Base-by-base conservation (phyloP, 495 filamentous ascomycete genomes). In the Neurospora africana region DNA sequence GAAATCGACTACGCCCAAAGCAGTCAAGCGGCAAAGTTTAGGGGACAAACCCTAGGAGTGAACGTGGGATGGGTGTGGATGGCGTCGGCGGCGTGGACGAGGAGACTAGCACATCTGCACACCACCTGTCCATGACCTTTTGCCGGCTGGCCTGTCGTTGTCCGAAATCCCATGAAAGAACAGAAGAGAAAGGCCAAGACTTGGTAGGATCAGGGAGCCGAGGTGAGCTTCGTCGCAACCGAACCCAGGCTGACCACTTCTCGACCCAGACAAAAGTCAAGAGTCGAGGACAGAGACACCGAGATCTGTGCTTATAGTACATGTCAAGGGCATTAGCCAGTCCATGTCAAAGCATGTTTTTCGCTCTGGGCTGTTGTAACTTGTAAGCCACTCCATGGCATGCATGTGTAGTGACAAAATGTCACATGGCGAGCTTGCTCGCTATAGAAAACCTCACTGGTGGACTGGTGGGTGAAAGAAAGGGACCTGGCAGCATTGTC, bases 1-100 rank as follows among this genome's bases (percentile, higher is more conserved):
- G 78, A 76, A 79, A 74, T 73, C 47, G 44, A 36, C 74, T 75
- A 77, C 23, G 10, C 75, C 71, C 8, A 39, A 79, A 37, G 2
- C 11, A 68, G 72, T 37, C 69, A 71, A 72, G 44, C 67, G 68
- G 36, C 17, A 43, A 61, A 71, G 27, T 33, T 70, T 30, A 36
- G 27, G 43, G 30, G 15, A 33, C 23, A 33, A 65, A 61, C 53
- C 53, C 53, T 58, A 30, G 19, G 53, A 13, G 53, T 65, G 27
- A 65, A 33, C 53, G 27, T 65, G 53, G 53, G 53, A 65, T 27
- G 53, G 53, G 53, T 15, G 27, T 65, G 53, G 53, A 65, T 65
- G 53, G 53, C 53, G 53, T 30, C 27, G 53, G 33, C 13, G 53
- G 53, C 13, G 27, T 61, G 53, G 23, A 61, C 53, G 53, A 65